Evolutionary conservation across 345 rosid genomes (phyloP).

Genomic region (Angophora floribunda): DNA sequence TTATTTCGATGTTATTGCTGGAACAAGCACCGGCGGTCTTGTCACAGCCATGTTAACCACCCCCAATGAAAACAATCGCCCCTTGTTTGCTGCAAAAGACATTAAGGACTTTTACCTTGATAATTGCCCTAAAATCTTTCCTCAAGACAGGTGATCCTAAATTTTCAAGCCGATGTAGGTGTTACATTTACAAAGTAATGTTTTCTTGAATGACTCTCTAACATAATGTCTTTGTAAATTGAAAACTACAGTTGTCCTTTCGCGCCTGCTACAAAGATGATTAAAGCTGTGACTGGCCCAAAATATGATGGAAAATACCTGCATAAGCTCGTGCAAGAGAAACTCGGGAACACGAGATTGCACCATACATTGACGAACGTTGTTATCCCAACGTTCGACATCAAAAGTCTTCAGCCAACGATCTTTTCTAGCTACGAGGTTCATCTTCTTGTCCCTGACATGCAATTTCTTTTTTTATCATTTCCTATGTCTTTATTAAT

Average conservation of each 20-base stretch:
- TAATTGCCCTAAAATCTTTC: constrained; percentile 35
- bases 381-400: constrained; percentile 48
- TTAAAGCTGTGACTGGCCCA: constrained; percentile 30
- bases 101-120: constrained; percentile 24
- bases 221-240: neutral
- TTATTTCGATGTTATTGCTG: constrained; percentile 42
- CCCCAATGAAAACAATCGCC: constrained; percentile 28
- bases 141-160: constrained; percentile 8
- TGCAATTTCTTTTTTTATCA: neutral
- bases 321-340: constrained; percentile 14
- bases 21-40: constrained; percentile 52
- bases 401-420: constrained; percentile 37
- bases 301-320: constrained; percentile 40
- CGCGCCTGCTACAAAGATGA: constrained; percentile 4
- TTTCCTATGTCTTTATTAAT: neutral
- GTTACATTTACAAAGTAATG: neutral
- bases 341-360: constrained; percentile 19
- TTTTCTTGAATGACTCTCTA: neutral
- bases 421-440: constrained; percentile 42
- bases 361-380: constrained; percentile 27
- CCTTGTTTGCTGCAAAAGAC: constrained; percentile 47
- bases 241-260: neutral
- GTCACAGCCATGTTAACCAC: constrained; percentile 45
- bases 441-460: neutral
- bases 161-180: neutral